phyloP scores from a whole-genome alignment of 1,139 yeast genomes.

The Suhomyces atakaporum region DNA sequence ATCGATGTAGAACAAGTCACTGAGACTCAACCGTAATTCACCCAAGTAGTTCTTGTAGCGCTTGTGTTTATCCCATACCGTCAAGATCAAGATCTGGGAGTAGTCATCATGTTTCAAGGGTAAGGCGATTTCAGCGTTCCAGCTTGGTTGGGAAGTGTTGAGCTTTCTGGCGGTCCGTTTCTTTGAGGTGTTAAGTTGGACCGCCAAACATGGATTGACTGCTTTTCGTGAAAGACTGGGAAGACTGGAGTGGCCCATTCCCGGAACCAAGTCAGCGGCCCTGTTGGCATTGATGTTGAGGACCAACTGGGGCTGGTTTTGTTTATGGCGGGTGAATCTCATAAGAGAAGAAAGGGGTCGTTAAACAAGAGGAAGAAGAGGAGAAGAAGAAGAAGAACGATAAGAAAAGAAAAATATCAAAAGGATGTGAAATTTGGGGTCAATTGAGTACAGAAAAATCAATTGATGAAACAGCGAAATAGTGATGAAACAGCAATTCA shows the following conservation, averaged over 20 bases:
- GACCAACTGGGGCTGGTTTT: slow-evolving; percentile 19
- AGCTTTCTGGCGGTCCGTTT: slow-evolving; percentile 38
- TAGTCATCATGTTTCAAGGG: slow-evolving; percentile 33
- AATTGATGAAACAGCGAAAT: too few relatives aligned
- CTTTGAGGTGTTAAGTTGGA: slow-evolving; percentile 32
- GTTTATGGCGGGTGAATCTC: slow-evolving; percentile 7
- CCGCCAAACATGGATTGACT: slow-evolving; percentile 42
- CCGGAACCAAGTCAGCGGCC: slow-evolving; percentile 40
- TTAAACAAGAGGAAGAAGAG: too few relatives aligned
- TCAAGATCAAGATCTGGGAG: slow-evolving; percentile 34
- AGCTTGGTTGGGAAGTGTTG: slow-evolving; percentile 44
- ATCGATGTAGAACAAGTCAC: slow-evolving; percentile 38
- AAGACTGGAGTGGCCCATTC: too few relatives aligned
- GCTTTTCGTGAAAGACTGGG: slow-evolving; percentile 21
- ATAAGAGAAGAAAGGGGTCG: slow-evolving; percentile 1
- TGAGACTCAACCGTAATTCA: slow-evolving; percentile 50
- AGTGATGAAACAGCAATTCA: too few relatives aligned
- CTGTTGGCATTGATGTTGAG: slow-evolving; percentile 38
- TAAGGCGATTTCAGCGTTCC: slow-evolving; percentile 42
- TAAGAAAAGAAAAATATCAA: too few relatives aligned
- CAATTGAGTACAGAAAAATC: too few relatives aligned
- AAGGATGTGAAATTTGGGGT: too few relatives aligned
- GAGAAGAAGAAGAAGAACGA: too few relatives aligned
- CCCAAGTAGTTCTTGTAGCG: slow-evolving; percentile 56
- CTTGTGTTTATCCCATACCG: slow-evolving; percentile 51